These are phyloP conservation scores for Leishmania lainsoni DNA, from an alignment of 208 protist genomes.

Conservation along the genomic window DNA sequence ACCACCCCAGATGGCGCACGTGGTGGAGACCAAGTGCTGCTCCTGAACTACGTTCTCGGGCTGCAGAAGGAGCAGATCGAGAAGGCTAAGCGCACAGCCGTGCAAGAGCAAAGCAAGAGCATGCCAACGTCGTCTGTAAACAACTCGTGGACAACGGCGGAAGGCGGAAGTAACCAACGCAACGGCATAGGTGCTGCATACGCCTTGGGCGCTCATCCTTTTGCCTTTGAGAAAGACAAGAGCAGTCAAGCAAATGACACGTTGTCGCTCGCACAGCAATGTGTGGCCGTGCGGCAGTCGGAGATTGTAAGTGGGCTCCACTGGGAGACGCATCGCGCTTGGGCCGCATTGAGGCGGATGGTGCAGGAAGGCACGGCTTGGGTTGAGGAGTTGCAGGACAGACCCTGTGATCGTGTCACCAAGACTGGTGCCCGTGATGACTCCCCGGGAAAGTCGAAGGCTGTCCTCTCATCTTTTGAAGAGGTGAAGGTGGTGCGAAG, in stretches of 20 bases:
- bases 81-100: slow-evolving; percentile 16
- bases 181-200: slow-evolving; percentile 49
- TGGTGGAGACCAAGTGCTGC: slow-evolving; percentile 58
- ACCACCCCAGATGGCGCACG: slow-evolving; percentile 72
- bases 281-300: slow-evolving; percentile 51
- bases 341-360: slow-evolving; percentile 61
- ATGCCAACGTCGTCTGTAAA: background rate
- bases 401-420: background rate
- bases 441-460: background rate
- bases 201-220: slow-evolving; percentile 52
- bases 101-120: background rate
- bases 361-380: slow-evolving; percentile 84
- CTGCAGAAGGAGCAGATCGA: slow-evolving; percentile 50
- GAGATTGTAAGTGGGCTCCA: slow-evolving; percentile 48
- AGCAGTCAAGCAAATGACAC: slow-evolving; percentile 4
- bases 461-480: slow-evolving; percentile 12
- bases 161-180: background rate
- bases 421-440: background rate
- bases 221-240: slow-evolving; percentile 18
- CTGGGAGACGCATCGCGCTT: slow-evolving; percentile 71
- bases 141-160: background rate
- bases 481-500: slow-evolving; percentile 34
- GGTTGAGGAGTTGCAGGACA: slow-evolving; percentile 47
- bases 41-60: slow-evolving; percentile 64
- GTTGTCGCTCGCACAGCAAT: slow-evolving; percentile 47